A percentile compares a stretch with the other conserved stretches of the same genome.
Conservation (phyloP, 345 rosid genomes). For the Salix purpurea region DNA sequence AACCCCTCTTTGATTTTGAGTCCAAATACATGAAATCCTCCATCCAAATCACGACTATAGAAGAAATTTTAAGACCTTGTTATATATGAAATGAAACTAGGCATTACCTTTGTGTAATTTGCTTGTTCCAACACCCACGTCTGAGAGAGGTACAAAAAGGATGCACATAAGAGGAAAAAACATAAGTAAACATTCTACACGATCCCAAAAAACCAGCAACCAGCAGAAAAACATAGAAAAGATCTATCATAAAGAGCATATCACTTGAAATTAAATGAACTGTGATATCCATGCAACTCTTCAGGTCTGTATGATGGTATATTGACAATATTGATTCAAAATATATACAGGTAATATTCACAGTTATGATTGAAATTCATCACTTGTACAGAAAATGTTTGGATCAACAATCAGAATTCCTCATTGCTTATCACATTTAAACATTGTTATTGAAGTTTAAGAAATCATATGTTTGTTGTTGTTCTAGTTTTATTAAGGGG, state of each 20-base stretch:
- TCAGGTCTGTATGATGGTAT: background rate
- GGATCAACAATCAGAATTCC: background rate
- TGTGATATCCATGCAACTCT: background rate
- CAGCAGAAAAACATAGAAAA: background rate
- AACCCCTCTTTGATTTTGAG: background rate
- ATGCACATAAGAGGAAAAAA: background rate
- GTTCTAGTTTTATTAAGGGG: background rate
- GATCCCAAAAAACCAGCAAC: background rate
- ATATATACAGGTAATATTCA: background rate
- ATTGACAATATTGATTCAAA: background rate
- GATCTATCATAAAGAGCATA: background rate
- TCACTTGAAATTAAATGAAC: background rate
- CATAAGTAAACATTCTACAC: background rate
- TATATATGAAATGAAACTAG: background rate
- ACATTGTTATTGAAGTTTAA: background rate
- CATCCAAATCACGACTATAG: background rate
- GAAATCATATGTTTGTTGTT: background rate
- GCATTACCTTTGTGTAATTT: conserved; percentile 74
- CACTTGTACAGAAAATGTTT: background rate
- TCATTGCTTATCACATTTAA: background rate
- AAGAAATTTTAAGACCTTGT: background rate
- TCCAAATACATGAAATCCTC: background rate
- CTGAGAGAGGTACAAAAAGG: conserved; percentile 31
- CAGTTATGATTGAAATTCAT: background rate
- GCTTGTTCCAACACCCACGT: conserved; percentile 70